Evolutionary conservation across 257 asterid genomes (phyloP), one percentile per base, ranked within the genome.

Genomic region (Apocynum venetum): DNA sequence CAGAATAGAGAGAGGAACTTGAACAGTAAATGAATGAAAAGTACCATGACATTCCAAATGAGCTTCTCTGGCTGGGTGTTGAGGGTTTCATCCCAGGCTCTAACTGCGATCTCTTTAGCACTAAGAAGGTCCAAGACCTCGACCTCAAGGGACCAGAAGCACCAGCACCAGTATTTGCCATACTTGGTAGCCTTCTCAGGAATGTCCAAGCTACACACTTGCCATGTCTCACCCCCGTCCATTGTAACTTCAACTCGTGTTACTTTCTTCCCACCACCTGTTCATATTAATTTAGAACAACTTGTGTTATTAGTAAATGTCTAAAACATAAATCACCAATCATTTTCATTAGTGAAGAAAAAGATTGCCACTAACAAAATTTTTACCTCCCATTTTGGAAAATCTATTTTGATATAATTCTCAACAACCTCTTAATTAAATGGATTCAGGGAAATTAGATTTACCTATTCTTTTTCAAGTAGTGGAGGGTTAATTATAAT

Each of bases 81-180:
- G 80, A 56, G 94, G 13, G 97, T 89, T 84, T 93, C 97, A 6
- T 95, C 99, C 94, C 94, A 91, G 8, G 99, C 99, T 15, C 99
- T 86, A 8, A 93, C 98, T 0, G 97, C 97, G 2, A 95, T 89
- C n/a, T 93, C 98, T 66, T 95, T 93, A 35, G 97, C 91, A 19
- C 88, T 75, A 1, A 95, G 90, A n/a, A 95, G 70, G 81, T 90
- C 97, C 36, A 91, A 84, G 61, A 93, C 97, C 83, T 95, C 99
- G 2, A 93, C 94, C 79, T 95, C 94, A 12, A 93, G 67, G 0
- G 94, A 87, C 99, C 99, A 95, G 77, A 95, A 95, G 72, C 99
- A 95, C 99, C 98, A 95, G 64, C 98, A 93, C 99, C 99, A 95
- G 76, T 90, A 93, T 38, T 87, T 93, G 15, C 97, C 97, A 52